phyloP scores from a whole-genome alignment of 148 eudicot genomes.

The Camellia lanceoleosa region DNA sequence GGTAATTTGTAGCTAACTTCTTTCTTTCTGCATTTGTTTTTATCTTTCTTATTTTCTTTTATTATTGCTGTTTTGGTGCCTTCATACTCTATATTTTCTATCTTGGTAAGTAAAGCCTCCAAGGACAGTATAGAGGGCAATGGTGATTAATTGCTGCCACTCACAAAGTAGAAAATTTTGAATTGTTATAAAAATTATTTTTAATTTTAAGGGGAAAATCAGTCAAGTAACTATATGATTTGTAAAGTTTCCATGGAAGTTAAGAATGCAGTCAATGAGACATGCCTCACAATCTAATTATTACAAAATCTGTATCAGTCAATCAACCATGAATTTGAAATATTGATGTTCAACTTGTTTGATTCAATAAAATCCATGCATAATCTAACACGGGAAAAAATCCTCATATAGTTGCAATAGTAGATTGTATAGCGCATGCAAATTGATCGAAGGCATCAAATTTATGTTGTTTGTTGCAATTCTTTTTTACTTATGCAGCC shows the following conservation, averaged over 20 bases:
- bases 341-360: constrained; percentile 5
- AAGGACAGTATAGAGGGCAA: neutral
- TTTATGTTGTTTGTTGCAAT: neutral
- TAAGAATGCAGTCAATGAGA: constrained; percentile 2
- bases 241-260: neutral
- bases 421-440: neutral
- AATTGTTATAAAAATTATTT: neutral
- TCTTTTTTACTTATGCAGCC: neutral
- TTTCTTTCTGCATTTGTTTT: neutral
- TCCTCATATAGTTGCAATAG: neutral
- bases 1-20: constrained; percentile 35
- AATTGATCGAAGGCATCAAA: neutral
- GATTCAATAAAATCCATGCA: neutral
- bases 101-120: neutral
- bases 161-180: neutral
- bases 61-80: neutral
- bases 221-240: neutral
- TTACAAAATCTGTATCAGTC: neutral
- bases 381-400: neutral
- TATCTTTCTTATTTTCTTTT: neutral
- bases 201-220: neutral
- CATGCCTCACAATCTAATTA: neutral
- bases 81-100: neutral
- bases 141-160: neutral
- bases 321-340: neutral